Base-by-base conservation (phyloP, 2,329 filamentous ascomycete species). In the Kalaharituber pfeilii region DNA sequence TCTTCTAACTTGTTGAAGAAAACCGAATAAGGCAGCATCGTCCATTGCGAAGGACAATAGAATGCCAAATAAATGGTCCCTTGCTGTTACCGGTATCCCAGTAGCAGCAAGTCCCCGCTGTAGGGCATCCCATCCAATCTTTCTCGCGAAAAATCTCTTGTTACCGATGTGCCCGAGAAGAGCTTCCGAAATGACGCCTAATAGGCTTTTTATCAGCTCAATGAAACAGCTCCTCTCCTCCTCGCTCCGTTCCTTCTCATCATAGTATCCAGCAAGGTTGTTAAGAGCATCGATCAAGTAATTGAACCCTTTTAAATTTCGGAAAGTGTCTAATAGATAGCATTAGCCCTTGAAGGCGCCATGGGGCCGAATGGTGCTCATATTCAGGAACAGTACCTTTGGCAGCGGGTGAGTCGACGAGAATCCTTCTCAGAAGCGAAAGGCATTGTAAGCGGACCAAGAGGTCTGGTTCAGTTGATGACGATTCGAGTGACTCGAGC, bases 81-180 rank as follows among this genome's bases (percentile, higher is more conserved):
- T 74, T 59, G 84, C 80, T 54, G 75, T 75, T 59, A 76, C 76
- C 53, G 81, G 74, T 52, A 80, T 69, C 29, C 82, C 78, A 67
- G 81, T 79, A 66, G 78, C 79, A 58, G 76, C 77, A 69, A 88
- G 75, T 5, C 77, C 78, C 65, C 84, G 78, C 64, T 91, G 81
- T 53, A 95, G 67, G 6, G 80, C 77, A 59, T 80, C 75, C 81
- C 86, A 94, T 2, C 89, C 87, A 54, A 22, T 78, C 80, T 56
- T 84, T 77, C 27, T 93, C 79, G 60, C 79, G 75, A 96, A 96
- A 70, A 89, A 95, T 62, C 84, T 79, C 64, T 82, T 78, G 69
- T 96, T 98, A 20, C 88, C 89, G 49, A 82, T 75, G 67, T 96
- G 87, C 47, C 80, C 79, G 53, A 79, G 77, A 60, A 98, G 75